phyloP scores from a whole-genome alignment of 345 rosid species.

The Rubroshorea leprosula region DNA sequence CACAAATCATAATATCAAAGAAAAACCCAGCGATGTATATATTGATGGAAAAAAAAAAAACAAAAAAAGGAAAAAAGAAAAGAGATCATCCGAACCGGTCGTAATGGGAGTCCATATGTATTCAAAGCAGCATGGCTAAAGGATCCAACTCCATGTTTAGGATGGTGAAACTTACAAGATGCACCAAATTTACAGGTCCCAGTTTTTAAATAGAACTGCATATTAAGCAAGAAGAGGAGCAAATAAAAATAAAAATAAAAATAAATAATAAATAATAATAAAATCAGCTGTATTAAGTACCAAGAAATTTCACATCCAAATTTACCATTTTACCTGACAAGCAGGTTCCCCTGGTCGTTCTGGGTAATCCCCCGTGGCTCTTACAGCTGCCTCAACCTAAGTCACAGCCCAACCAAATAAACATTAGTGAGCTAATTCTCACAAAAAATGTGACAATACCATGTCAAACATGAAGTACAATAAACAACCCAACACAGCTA shows the following conservation, averaged over 20 bases:
- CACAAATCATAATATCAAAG: neutral
- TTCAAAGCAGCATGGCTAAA: constrained; percentile 56
- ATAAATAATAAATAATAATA: neutral
- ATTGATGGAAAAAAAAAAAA: neutral
- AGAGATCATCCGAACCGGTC: constrained; percentile 46
- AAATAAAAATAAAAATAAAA: neutral
- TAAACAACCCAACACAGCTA: neutral
- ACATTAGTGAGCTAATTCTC: constrained; percentile 3
- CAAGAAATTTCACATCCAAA: neutral
- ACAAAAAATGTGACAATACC: neutral
- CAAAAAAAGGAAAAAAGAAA: neutral
- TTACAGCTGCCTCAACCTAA: constrained; percentile 70
- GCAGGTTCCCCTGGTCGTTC: constrained; percentile 79
- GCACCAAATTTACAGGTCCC: constrained; percentile 95
- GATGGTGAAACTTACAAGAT: constrained; percentile 96
- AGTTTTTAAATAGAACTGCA: constrained; percentile 79
- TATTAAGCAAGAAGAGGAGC: constrained; percentile 13
- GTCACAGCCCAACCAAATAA: constrained; percentile 9
- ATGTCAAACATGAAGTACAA: neutral
- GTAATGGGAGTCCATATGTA: constrained; percentile 70
- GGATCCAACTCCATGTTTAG: constrained; percentile 69
- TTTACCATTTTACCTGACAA: constrained; percentile 56
- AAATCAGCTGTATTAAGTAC: neutral
- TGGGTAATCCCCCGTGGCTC: constrained; percentile 80
- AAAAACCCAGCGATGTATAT: neutral